Evolutionary conservation across 2,329 filamentous ascomycete species (phyloP).

Genomic region (Hypoxylon rubiginosum): DNA sequence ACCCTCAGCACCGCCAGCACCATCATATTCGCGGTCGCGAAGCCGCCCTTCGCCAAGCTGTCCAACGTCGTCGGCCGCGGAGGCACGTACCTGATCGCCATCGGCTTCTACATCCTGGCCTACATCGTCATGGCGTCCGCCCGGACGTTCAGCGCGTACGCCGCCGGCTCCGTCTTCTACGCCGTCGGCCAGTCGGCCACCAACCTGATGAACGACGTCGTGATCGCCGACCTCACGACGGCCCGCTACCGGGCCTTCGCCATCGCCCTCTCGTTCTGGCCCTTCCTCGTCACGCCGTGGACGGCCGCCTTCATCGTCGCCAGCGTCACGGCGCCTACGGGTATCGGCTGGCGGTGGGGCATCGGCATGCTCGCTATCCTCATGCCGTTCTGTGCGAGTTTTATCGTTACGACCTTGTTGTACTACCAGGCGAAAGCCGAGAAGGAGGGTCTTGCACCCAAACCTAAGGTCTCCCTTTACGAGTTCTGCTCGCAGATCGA

Average conservation of each 20-base stretch:
- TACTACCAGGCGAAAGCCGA: slow-evolving; percentile 64
- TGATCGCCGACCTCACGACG: slow-evolving; percentile 72
- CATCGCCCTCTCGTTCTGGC: slow-evolving; percentile 63
- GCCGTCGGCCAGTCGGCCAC: slow-evolving; percentile 70
- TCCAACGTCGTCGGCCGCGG: slow-evolving; percentile 73
- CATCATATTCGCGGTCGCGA: slow-evolving; percentile 65
- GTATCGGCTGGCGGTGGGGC: slow-evolving; percentile 68
- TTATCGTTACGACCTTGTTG: slow-evolving; percentile 63
- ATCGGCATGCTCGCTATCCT: slow-evolving; percentile 70
- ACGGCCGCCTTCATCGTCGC: slow-evolving; percentile 64
- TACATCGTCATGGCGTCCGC: slow-evolving; percentile 71
- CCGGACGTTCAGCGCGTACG: slow-evolving; percentile 64
- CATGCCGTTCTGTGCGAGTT: slow-evolving; percentile 63
- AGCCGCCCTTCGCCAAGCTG: slow-evolving; percentile 72
- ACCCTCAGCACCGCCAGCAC: slow-evolving; percentile 51
- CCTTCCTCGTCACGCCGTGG: slow-evolving; percentile 64
- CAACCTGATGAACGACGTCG: slow-evolving; percentile 72
- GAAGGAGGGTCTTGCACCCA: slow-evolving; percentile 58
- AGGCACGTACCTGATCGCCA: slow-evolving; percentile 69
- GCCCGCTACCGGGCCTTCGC: slow-evolving; percentile 64
- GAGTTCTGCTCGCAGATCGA: slow-evolving; percentile 57
- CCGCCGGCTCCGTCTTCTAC: slow-evolving; percentile 70
- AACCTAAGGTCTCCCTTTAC: slow-evolving; percentile 44
- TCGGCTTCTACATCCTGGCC: slow-evolving; percentile 67
- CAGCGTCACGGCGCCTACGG: slow-evolving; percentile 53